phyloP scores from a whole-genome alignment of 306 rosid genomes.

The Rosa multiflora region DNA sequence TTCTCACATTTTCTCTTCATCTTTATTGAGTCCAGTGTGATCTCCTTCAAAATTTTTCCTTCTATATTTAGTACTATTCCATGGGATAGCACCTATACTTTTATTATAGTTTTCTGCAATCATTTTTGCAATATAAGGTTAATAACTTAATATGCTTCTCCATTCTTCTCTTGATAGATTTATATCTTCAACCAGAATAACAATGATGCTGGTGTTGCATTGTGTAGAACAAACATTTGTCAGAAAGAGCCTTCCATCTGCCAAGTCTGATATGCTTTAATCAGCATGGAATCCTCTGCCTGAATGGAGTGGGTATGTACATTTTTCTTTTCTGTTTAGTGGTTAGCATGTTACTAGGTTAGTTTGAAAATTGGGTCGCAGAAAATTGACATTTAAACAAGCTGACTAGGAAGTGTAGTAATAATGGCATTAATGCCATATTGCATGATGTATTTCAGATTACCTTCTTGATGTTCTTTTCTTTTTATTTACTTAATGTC shows the following conservation, averaged over 20 bases:
- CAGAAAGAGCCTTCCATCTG: conserved; percentile 79
- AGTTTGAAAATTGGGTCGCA: not conserved
- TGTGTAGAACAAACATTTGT: conserved; percentile 81
- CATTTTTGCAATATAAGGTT: conserved; percentile 20
- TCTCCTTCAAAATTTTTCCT: not conserved
- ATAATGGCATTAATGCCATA: not conserved
- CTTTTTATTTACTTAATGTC: not conserved
- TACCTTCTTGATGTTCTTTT: not conserved
- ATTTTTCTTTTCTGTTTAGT: conserved; percentile 20
- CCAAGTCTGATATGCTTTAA: conserved; percentile 91
- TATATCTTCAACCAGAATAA: conserved; percentile 91
- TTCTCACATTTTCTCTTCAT: no score
- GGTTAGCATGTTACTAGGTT: not conserved
- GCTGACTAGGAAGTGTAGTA: not conserved
- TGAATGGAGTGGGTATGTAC: conserved; percentile 82
- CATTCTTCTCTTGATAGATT: conserved; percentile 44
- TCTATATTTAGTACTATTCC: no score
- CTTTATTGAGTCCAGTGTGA: not conserved
- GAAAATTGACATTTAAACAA: not conserved
- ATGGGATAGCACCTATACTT: not conserved
- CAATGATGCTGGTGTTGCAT: conserved; percentile 89
- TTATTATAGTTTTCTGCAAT: conserved; percentile 7
- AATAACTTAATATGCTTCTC: conserved; percentile 19
- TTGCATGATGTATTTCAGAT: not conserved
- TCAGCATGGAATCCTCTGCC: conserved; percentile 91